These are phyloP conservation scores for Simmondsia chinensis DNA, from an alignment of 148 eudicot genomes.

Conservation along the genomic window DNA sequence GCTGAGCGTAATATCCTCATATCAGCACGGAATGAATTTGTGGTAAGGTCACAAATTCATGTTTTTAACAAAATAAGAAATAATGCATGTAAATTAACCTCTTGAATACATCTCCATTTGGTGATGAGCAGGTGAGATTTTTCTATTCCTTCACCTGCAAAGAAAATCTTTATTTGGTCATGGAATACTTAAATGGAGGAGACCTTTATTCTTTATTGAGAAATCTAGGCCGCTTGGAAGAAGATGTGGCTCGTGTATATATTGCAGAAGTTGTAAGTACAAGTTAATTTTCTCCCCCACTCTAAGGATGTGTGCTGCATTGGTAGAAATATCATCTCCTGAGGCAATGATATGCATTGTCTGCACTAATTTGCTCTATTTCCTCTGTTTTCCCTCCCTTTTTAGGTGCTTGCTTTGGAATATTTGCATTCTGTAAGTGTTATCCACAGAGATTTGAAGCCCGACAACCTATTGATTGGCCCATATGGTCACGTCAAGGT, in stretches of 20 bases:
- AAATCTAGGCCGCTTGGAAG: constrained; percentile 94
- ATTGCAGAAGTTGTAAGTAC: constrained; percentile 91
- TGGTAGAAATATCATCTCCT: not conserved
- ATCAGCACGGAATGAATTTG: constrained; percentile 90
- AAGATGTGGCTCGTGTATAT: constrained; percentile 95
- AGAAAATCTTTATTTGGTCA: constrained; percentile 96
- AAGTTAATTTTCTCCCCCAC: not conserved
- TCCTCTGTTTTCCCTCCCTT: constrained; percentile 2
- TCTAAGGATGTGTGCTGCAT: not conserved
- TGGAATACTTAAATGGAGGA: constrained; percentile 98
- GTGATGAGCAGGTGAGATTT: constrained; percentile 80
- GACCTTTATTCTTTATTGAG: constrained; percentile 87
- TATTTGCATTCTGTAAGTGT: constrained; percentile 85
- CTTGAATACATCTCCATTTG: constrained; percentile 16
- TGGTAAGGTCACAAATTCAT: constrained; percentile 37
- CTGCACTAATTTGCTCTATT: constrained; percentile 5
- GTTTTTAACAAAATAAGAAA: not conserved
- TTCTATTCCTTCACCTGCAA: constrained; percentile 97
- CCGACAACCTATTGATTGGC: constrained; percentile 91
- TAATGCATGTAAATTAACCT: constrained; percentile 11
- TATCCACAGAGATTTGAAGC: constrained; percentile 93
- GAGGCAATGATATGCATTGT: not conserved
- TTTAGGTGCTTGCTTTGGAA: constrained; percentile 97
- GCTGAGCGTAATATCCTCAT: constrained; percentile 96
- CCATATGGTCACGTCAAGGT: constrained; percentile 99